Percentiles rank a stretch among this genome's conserved stretches.
Evolutionary conservation across 2,329 filamentous ascomycete species (phyloP).

Genomic region (Penicillium sp.): DNA sequence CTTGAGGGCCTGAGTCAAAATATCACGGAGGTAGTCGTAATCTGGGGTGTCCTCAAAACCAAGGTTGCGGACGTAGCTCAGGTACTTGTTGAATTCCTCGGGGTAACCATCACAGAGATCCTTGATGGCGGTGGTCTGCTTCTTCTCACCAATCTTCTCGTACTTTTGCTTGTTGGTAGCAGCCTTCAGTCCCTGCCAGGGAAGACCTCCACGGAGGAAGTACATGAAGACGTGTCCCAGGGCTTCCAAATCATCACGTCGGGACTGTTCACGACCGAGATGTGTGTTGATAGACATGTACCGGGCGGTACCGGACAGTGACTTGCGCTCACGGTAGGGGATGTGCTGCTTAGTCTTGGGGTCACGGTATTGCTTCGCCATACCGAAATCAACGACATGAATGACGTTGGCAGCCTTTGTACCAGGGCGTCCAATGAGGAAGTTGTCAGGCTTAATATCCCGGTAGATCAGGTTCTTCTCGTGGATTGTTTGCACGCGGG

Average conservation of each 20-base stretch:
- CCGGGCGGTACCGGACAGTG: constrained; percentile 89
- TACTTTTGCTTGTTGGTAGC: constrained; percentile 93
- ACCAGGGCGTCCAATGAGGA: constrained; percentile 87
- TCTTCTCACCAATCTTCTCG: constrained; percentile 99
- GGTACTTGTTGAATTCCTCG: constrained; percentile 95
- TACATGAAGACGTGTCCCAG: constrained; percentile 70
- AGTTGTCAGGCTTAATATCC: constrained; percentile 99
- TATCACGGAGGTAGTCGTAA: constrained; percentile 94
- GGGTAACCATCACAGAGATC: constrained; percentile 95
- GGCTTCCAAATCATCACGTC: constrained; percentile 92
- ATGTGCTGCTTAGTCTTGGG: constrained; percentile 99
- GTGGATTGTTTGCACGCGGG: constrained; percentile 89
- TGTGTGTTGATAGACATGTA: constrained; percentile 99
- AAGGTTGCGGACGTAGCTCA: constrained; percentile 95
- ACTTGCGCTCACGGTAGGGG: constrained; percentile 94
- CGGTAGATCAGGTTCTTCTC: constrained; percentile 99
- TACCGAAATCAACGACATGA: constrained; percentile 97
- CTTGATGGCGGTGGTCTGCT: constrained; percentile 95
- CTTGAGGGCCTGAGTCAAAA: constrained; percentile 95
- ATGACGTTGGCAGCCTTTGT: constrained; percentile 97
- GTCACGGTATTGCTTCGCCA: constrained; percentile 99
- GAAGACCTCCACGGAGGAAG: constrained; percentile 64
- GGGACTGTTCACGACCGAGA: constrained; percentile 90
- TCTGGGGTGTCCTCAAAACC: constrained; percentile 98
- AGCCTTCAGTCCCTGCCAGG: constrained; percentile 68